These are phyloP conservation scores for Cucurbita moschata DNA, from an alignment of 306 rosid species.

Conservation along the genomic window DNA sequence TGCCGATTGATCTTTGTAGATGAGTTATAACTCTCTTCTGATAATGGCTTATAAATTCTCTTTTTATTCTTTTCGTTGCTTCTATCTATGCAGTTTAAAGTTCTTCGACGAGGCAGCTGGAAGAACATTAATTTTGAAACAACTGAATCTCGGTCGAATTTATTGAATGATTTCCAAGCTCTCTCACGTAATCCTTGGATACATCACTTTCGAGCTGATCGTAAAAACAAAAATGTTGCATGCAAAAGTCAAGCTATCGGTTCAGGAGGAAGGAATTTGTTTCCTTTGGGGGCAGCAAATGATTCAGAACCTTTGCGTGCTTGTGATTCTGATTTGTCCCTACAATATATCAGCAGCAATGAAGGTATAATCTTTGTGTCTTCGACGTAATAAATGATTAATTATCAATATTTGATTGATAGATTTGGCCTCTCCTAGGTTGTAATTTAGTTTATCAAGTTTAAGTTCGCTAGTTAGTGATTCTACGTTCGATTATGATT, in stretches of 20 bases:
- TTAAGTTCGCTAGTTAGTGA: not conserved
- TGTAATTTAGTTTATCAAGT: not conserved
- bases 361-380: not conserved
- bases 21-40: not conserved
- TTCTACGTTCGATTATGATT: not conserved
- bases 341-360: not conserved
- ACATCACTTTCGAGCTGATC: conserved; percentile 32
- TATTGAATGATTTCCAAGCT: conserved; percentile 10
- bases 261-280: conserved; percentile 12
- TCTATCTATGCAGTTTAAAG: conserved; percentile 29
- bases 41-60: not conserved
- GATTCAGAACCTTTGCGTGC: not conserved
- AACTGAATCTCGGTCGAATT: conserved; percentile 12
- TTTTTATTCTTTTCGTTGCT: not conserved
- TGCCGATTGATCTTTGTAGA: not conserved
- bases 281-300: conserved; percentile 1
- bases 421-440: not conserved
- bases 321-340: not conserved
- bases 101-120: conserved; percentile 47
- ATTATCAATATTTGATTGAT: not conserved
- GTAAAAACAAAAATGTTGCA: conserved; percentile 13
- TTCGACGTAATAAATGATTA: not conserved
- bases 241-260: not conserved
- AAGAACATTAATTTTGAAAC: conserved; percentile 29
- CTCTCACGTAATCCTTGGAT: conserved; percentile 43